Evolutionary conservation across 2,329 filamentous ascomycete species (phyloP), one percentile per base, ranked within the genome.

Genomic region (Rhynchosporium agropyri): DNA sequence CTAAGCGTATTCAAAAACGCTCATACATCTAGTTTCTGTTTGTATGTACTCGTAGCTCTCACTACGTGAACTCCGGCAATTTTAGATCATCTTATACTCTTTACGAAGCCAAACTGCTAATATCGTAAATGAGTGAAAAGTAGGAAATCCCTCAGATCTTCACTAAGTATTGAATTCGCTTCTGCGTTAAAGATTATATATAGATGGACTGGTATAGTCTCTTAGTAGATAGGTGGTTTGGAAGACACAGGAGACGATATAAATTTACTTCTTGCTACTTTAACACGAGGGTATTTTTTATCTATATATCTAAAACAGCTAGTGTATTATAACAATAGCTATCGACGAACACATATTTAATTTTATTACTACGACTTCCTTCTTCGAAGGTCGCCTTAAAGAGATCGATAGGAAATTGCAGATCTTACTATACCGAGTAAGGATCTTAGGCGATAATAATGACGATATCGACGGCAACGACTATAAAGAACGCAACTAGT

Each of bases 231-330:
- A 43, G 42, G 42, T 43, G 12, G 42, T 43, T 43, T 43, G 42
- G 42, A 43, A 43, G 42, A 43, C 42, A 43, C 12, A 43, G 42
- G 42, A 43, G 42, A 43, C 42, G 42, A 43, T 43, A 43, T 43
- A 43, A n/a, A 43, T 43, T 43, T n/a, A 43, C 42, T 43, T 43
- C 42, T 43, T 43, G 42, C 42, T 43, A n/a, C 42, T 43, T 43
- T 43, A n/a, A 43, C 15, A 13, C 42, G 42, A 43, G 15, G 42
- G 42, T 12, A 43, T 43, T 43, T 43, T 43, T 13, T n/a, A 43
- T 43, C 15, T n/a, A 43, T 43, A 43, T n/a, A n/a, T n/a, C n/a
- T n/a, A n/a, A n/a, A n/a, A n/a, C n/a, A n/a, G n/a, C n/a, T n/a
- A n/a, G n/a, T n/a, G n/a, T n/a, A n/a, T n/a, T n/a, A n/a, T n/a